Conservation (phyloP, 257 asterid genomes). For the Solanum chaucha region DNA sequence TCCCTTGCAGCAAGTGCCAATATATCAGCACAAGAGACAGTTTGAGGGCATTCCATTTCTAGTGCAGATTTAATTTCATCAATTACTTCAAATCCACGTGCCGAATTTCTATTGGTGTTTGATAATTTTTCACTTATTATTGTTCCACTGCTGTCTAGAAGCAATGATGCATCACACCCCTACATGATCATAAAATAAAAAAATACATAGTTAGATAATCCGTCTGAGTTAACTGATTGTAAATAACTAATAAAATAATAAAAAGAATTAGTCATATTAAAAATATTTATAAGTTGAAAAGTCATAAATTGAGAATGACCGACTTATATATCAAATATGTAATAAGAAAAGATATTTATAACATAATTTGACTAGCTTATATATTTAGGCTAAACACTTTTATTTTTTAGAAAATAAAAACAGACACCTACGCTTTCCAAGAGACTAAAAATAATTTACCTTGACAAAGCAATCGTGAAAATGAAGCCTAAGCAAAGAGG, state of each 20-base stretch:
- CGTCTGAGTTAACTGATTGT: neutral
- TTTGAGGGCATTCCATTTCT: slow-evolving; percentile 67
- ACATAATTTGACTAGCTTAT: neutral
- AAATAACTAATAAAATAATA: neutral
- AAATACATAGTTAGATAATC: neutral
- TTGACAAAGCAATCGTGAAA: slow-evolving; percentile 91
- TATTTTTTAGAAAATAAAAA: neutral
- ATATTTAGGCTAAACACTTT: neutral
- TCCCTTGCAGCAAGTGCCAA: slow-evolving; percentile 81
- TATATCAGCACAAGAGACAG: slow-evolving; percentile 85
- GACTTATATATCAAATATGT: neutral
- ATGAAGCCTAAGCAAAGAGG: slow-evolving; percentile 77
- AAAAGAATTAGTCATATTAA: neutral
- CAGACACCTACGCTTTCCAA: rapidly evolving
- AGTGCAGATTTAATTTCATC: slow-evolving; percentile 77
- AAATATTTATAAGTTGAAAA: neutral
- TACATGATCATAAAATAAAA: slow-evolving; percentile 5
- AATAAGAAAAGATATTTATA: neutral
- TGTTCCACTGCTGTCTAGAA: slow-evolving; percentile 47
- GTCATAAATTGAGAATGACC: neutral
- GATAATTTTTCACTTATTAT: slow-evolving; percentile 60
- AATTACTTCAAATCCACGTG: slow-evolving; percentile 71
- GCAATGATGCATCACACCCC: slow-evolving; percentile 93
- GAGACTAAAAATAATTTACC: slow-evolving; percentile 23
- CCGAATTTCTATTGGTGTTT: slow-evolving; percentile 61